Percentiles rank a stretch among this genome's conserved stretches.
These are phyloP conservation scores for Tripidium arundinaceum DNA, from an alignment of 202 grass and related monocot genomes.

Conservation along the genomic window DNA sequence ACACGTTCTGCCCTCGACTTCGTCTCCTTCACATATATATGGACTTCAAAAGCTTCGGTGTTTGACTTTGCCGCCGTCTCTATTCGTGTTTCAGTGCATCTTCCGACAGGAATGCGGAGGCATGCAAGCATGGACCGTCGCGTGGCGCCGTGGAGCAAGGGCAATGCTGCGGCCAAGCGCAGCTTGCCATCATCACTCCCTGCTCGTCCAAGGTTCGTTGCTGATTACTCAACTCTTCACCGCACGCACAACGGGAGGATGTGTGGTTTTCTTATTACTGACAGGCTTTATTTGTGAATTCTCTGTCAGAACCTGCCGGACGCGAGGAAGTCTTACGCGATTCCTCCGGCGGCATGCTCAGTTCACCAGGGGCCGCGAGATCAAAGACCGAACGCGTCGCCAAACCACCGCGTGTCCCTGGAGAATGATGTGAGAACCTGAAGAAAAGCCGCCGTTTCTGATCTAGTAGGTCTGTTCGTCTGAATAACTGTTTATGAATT, in stretches of 20 bases:
- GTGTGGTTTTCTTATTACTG: not conserved
- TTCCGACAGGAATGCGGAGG: constrained; percentile 46
- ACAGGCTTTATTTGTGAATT: not conserved
- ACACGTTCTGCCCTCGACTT: too few relatives aligned
- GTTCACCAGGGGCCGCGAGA: constrained; percentile 23
- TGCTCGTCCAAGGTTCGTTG: not conserved
- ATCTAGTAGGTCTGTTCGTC: not conserved
- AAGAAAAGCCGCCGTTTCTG: not conserved
- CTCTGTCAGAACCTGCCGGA: constrained; percentile 34
- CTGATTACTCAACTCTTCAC: not conserved
- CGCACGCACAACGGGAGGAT: not conserved
- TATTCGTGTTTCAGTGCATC: constrained; percentile 38
- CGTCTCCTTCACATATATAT: not conserved
- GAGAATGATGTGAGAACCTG: constrained; percentile 66
- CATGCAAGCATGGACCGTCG: constrained; percentile 25
- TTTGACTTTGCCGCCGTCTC: not conserved
- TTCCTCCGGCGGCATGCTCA: constrained; percentile 3
- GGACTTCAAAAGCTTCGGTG: not conserved
- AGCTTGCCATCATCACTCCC: not conserved
- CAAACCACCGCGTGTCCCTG: constrained; percentile 62
- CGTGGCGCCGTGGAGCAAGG: constrained; percentile 14
- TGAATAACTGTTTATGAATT: constrained; percentile 3
- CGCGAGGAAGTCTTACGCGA: constrained; percentile 26
- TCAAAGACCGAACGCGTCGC: constrained; percentile 42
- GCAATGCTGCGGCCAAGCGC: constrained; percentile 18